These are phyloP conservation scores for Notholithocarpus densiflorus DNA, from an alignment of 306 rosid species.

Conservation along the genomic window DNA sequence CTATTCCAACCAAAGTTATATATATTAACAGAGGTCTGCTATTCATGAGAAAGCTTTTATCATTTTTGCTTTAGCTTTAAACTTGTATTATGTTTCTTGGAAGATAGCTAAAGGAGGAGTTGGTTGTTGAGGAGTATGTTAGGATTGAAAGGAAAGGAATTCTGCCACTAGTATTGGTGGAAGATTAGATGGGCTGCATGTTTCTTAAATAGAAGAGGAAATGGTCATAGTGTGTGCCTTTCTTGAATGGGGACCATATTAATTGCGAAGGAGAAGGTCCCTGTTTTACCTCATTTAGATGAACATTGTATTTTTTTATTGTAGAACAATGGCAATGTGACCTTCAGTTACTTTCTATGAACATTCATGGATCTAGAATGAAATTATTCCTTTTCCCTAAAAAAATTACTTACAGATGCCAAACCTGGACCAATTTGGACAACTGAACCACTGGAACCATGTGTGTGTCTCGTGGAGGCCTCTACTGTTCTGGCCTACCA, in stretches of 20 bases:
- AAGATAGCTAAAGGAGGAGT: background rate
- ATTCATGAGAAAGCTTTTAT: background rate
- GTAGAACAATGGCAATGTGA: background rate
- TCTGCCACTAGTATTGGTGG: background rate
- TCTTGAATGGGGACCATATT: background rate
- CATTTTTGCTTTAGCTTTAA: background rate
- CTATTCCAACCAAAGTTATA: background rate
- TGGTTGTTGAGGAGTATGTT: background rate
- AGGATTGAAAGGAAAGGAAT: background rate
- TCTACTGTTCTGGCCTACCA: background rate
- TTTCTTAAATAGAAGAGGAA: background rate
- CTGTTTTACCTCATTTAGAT: background rate
- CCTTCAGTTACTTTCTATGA: background rate
- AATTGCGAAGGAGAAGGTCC: background rate
- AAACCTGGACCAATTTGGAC: background rate
- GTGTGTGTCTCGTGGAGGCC: background rate
- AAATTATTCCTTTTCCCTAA: background rate
- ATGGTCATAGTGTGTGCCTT: background rate
- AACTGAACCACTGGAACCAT: background rate
- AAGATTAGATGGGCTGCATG: background rate
- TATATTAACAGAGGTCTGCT: background rate
- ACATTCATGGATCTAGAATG: background rate
- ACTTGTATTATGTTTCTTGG: background rate
- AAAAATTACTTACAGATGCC: background rate
- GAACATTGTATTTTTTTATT: background rate